Evolutionary conservation across 192 early-diverging fungal genomes (phyloP).

Genomic region (Linnemannia exigua): DNA sequence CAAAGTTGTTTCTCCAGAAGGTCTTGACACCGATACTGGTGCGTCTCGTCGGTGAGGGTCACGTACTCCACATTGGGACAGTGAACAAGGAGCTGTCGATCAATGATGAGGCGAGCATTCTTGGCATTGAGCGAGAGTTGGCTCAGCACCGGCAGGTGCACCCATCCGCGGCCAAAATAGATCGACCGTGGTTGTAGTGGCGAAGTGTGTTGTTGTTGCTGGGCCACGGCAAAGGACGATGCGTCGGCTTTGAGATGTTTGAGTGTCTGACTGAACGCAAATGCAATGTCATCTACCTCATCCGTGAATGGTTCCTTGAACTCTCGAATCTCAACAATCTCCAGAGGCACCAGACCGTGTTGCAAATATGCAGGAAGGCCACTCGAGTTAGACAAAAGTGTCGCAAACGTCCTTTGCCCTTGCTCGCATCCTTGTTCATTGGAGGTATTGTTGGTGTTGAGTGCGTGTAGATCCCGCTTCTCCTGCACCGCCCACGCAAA

Average conservation of each 20-base stretch:
- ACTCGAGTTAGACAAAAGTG: not conserved
- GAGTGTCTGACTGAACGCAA: conserved; percentile 8
- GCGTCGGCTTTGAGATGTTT: not conserved
- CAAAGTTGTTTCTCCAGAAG: not conserved
- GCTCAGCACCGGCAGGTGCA: not conserved
- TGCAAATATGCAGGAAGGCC: not conserved
- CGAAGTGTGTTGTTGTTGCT: too few species aligned
- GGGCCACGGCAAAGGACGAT: not conserved
- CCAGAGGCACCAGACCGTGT: not conserved
- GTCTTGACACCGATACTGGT: not conserved
- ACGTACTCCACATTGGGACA: not conserved
- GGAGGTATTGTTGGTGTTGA: not conserved
- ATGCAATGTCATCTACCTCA: conserved; percentile 16
- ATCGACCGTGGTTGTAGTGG: not conserved
- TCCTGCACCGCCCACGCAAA: conserved; percentile 13
- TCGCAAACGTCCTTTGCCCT: not conserved
- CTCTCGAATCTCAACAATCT: not conserved
- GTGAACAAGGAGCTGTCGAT: not conserved
- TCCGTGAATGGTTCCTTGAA: not conserved
- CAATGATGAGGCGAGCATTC: not conserved
- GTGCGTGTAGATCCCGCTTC: not conserved
- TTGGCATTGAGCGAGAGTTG: not conserved
- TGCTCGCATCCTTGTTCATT: not conserved
- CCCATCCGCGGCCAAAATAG: not conserved
- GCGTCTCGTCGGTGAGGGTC: not conserved